Percentiles rank a stretch among this genome's conserved stretches.
phyloP scores from a whole-genome alignment of 208 protist genomes.

The Trichomonas gallinae region DNA sequence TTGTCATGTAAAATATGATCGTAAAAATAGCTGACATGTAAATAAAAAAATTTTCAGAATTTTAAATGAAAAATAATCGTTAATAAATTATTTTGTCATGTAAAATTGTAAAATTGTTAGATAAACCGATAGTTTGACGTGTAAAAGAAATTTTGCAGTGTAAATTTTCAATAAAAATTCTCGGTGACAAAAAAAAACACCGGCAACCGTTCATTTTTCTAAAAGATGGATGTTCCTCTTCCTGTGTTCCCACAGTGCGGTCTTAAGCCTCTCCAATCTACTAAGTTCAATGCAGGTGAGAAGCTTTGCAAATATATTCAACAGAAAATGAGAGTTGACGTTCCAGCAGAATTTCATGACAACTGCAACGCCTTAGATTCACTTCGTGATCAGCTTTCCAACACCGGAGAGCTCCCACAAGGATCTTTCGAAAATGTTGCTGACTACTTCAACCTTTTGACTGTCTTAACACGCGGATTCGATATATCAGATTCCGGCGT shows the following conservation, averaged over 20 bases:
- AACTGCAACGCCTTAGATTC: not conserved
- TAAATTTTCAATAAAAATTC: too few relatives aligned
- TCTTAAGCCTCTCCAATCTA: not conserved
- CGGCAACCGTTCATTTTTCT: not conserved
- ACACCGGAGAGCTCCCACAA: not conserved
- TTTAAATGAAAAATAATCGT: too few relatives aligned
- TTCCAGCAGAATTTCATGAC: not conserved
- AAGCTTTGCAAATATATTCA: not conserved
- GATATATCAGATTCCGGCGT: not conserved
- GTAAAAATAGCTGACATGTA: too few relatives aligned
- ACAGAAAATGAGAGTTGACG: not conserved
- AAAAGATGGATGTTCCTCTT: not conserved
- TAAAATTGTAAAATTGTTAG: too few relatives aligned
- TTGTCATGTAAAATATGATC: too few relatives aligned
- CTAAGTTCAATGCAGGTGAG: not conserved
- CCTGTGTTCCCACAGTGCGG: not conserved
- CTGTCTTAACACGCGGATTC: not conserved
- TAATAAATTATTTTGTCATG: too few relatives aligned
- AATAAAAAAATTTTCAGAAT: too few relatives aligned
- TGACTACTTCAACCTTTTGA: not conserved
- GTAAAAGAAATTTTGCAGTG: too few relatives aligned
- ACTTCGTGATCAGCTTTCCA: not conserved
- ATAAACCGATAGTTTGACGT: too few relatives aligned
- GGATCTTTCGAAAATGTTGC: not conserved
- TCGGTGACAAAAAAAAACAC: too few relatives aligned